A percentile compares a stretch with the other conserved stretches of the same genome.
These are phyloP conservation scores for Starmerella vaccinii DNA, from an alignment of 805 yeast genomes.

Conservation along the genomic window DNA sequence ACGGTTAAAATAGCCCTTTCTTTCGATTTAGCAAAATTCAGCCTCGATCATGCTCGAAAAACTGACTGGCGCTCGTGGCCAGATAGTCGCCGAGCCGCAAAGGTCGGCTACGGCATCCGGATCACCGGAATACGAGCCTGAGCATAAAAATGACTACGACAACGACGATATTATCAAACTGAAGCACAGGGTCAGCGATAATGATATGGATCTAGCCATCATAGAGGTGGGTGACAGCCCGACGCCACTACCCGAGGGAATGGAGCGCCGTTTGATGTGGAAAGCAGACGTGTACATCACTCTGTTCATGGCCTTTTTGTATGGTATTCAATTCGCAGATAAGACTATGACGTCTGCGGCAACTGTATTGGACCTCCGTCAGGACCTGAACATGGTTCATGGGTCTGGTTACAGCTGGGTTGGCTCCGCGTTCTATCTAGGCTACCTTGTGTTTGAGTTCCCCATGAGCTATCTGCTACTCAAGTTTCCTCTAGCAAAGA, in stretches of 20 bases:
- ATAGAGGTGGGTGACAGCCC: background rate
- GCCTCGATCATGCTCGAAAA: too few relatives aligned
- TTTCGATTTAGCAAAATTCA: too few relatives aligned
- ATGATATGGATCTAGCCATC: background rate
- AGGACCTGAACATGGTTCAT: constrained; percentile 8
- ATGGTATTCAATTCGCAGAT: constrained; percentile 15
- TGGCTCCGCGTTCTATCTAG: constrained; percentile 51
- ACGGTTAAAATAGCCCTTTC: too few relatives aligned
- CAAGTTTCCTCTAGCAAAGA: constrained; percentile 45
- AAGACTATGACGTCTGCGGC: constrained; percentile 12
- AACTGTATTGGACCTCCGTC: constrained; percentile 6
- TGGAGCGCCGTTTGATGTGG: constrained; percentile 8
- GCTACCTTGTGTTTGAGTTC: constrained; percentile 48
- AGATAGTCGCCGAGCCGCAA: too few relatives aligned
- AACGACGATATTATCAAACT: background rate
- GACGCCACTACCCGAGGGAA: constrained; percentile 1
- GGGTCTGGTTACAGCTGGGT: constrained; percentile 33
- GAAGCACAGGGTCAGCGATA: background rate
- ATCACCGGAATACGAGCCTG: too few relatives aligned
- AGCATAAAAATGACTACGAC: too few relatives aligned
- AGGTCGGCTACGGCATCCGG: too few relatives aligned
- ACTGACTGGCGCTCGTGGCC: too few relatives aligned
- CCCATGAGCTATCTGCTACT: constrained; percentile 42
- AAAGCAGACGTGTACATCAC: constrained; percentile 13
- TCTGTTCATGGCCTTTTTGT: constrained; percentile 7